Evolutionary conservation across 176 grass and related monocot genomes (phyloP).

Genomic region (Carex littledalei): DNA sequence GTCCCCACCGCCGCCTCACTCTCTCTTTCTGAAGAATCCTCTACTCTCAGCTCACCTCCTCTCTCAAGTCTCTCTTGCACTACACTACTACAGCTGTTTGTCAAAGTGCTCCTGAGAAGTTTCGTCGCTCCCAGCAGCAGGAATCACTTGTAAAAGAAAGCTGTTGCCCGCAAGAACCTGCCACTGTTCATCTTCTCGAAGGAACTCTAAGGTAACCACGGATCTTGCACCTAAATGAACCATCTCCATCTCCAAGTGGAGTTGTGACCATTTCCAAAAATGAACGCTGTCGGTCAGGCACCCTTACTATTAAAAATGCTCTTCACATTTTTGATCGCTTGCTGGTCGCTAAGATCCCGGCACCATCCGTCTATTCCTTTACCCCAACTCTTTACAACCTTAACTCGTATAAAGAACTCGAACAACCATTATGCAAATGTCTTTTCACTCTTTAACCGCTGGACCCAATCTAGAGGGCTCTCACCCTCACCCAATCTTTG

Average conservation of each 20-base stretch:
- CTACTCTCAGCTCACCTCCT: too few relatives aligned
- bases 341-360: not conserved
- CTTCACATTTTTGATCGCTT: not conserved
- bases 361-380: not conserved
- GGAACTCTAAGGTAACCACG: not conserved
- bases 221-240: not conserved
- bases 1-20: too few relatives aligned
- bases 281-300: not conserved
- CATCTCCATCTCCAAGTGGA: not conserved
- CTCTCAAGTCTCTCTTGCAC: too few relatives aligned
- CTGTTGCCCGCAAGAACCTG: too few relatives aligned
- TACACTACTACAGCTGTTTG: too few relatives aligned
- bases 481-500: not conserved
- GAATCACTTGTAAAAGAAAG: too few relatives aligned
- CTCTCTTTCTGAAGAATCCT: too few relatives aligned
- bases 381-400: not conserved
- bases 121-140: too few relatives aligned
- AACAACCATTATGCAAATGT: not conserved
- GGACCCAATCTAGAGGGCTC: not conserved
- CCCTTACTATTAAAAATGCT: not conserved
- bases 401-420: not conserved
- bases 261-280: not conserved
- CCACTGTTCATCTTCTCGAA: not conserved
- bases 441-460: conserved; percentile 12
- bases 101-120: too few relatives aligned